phyloP scores from a whole-genome alignment of 257 asterid species.

The Dorcoceras hygrometricum region DNA sequence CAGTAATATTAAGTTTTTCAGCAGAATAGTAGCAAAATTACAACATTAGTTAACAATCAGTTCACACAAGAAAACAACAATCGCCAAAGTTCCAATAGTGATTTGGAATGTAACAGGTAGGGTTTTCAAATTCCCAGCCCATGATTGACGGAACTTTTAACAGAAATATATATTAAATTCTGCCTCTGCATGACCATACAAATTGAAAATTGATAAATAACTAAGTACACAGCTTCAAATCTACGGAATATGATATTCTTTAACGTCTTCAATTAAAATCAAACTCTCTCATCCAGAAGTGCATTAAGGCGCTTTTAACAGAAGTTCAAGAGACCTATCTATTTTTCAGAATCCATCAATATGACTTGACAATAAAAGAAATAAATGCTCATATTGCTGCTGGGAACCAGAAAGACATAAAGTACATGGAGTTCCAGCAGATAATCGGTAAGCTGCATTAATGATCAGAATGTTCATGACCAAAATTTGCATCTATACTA shows the following conservation, averaged over 20 bases:
- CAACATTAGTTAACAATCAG: slow-evolving; percentile 2
- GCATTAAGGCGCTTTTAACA: not conserved
- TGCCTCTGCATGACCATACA: slow-evolving; percentile 2
- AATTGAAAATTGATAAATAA: slow-evolving; percentile 4
- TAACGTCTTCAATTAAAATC: not conserved
- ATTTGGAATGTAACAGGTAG: not conserved
- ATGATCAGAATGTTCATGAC: not conserved
- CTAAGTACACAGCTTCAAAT: slow-evolving; percentile 1
- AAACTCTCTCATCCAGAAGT: not conserved
- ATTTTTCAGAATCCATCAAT: not conserved
- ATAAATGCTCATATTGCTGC: not conserved
- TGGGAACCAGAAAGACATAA: not conserved
- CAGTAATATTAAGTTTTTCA: not conserved
- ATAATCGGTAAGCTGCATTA: not conserved
- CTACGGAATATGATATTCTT: slow-evolving; percentile 1
- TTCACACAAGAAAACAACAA: not conserved
- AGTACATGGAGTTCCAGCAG: not conserved
- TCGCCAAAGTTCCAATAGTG: not conserved
- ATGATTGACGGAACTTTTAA: slow-evolving; percentile 1
- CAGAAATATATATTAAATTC: slow-evolving; percentile 1
- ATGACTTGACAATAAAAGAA: not conserved
- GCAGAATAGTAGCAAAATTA: not conserved
- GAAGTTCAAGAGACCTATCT: not conserved
- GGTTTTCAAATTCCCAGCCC: not conserved
- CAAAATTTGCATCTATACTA: slow-evolving; percentile 3